Percentiles rank a stretch among this genome's conserved stretches.
Evolutionary conservation across 805 yeast species (phyloP).

Genomic region (Ogataea allantospora): DNA sequence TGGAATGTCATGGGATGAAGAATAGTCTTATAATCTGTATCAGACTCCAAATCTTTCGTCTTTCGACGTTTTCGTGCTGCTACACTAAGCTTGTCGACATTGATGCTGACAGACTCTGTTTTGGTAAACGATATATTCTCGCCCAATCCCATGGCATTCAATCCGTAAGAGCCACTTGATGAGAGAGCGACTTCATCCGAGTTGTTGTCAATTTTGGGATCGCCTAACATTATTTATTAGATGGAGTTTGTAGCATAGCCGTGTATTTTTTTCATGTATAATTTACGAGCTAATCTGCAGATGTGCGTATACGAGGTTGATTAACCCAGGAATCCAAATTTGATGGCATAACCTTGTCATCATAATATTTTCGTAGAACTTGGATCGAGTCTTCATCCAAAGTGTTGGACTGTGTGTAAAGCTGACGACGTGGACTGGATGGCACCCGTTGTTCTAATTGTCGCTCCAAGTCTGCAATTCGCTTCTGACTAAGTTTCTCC

Average conservation of each 20-base stretch:
- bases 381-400: constrained; percentile 21
- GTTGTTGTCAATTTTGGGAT: too few species aligned
- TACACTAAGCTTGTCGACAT: constrained; percentile 27
- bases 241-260: too few species aligned
- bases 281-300: constrained; percentile 1
- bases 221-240: too few species aligned
- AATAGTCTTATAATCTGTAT: constrained; percentile 34
- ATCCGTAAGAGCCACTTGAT: not conserved
- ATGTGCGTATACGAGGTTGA: constrained; percentile 16
- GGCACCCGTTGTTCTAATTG: not conserved
- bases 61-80: constrained; percentile 2
- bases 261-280: constrained; percentile 2
- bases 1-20: constrained; percentile 56
- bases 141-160: not conserved
- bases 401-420: constrained; percentile 5
- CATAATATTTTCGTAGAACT: constrained; percentile 15
- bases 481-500: constrained; percentile 11
- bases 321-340: constrained; percentile 17
- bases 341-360: constrained; percentile 12
- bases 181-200: too few species aligned
- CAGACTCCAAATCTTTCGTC: constrained; percentile 14
- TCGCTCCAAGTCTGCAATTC: constrained; percentile 8
- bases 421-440: not conserved
- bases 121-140: constrained; percentile 25
- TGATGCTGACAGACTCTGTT: constrained; percentile 21